Evolutionary conservation across 2,329 filamentous ascomycete species (phyloP), one percentile per base, ranked within the genome.

Genomic region (Teratosphaeria gauchensis): DNA sequence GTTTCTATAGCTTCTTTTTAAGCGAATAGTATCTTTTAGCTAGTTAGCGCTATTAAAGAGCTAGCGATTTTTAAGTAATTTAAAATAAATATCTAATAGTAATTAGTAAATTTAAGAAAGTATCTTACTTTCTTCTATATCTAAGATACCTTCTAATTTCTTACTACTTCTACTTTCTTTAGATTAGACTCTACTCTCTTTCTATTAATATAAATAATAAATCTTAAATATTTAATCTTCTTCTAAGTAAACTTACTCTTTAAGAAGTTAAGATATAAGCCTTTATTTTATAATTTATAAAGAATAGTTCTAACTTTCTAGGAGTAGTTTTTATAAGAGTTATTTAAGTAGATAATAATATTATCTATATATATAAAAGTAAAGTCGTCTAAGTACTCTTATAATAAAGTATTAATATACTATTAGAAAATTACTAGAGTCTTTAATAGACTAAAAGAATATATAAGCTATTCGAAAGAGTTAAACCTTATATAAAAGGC

Each of bases 71-170:
- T 61, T 8, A 51, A 63, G 57, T 61, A 72, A 6, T 61, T 56
- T 8, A 48, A 19, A 9, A 71, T 68, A 58, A 71, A 71, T 9
- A 56, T 46, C 35, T 31, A 48, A 48, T 70, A 71, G 58, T 62
- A 70, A 48, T 69, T 69, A 3, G 53, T 51, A 46, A 63, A 61
- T 55, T 57, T 53, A 9, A 57, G 56, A 38, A 71, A 68, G 16
- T 63, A 62, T 65, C 53, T 48, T 67, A 71, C 11, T 33, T 46
- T 51, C 63, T 59, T 12, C 51, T 55, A 51, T 5, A 53, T 58
- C 16, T 5, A 52, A 35, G 31, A 53, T 12, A 8, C 24, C 53
- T 55, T 12, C 57, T 58, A 58, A 9, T 58, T 42, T n/a, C 19
- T 4, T 33, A 58, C 28, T 8, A 19, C 54, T 9, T 46, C n/a